A percentile compares a stretch with the other conserved stretches of the same genome.
Conservation (phyloP, 2,329 filamentous ascomycete genomes). For the Colletotrichum tanaceti region DNA sequence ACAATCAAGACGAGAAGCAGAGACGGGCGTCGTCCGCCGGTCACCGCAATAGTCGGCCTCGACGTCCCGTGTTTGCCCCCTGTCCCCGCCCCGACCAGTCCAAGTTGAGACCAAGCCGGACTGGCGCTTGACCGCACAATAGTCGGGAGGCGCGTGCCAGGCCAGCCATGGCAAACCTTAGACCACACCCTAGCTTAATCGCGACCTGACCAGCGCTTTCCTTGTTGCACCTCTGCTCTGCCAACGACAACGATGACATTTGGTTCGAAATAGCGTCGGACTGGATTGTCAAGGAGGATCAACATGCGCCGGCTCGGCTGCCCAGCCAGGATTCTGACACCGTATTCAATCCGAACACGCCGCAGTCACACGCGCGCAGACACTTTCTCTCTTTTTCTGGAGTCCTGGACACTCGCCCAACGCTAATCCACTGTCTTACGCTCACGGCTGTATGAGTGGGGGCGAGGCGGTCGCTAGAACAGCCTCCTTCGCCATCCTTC, state of each 20-base stretch:
- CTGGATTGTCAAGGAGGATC: conserved; percentile 39
- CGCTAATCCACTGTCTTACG: conserved; percentile 13
- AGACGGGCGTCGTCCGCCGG: not conserved
- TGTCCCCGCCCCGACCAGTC: conserved; percentile 39
- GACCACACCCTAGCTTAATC: conserved; percentile 14
- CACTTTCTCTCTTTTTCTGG: too few species aligned
- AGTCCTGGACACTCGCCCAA: not conserved
- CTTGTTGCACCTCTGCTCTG: not conserved
- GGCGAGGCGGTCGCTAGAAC: conserved; percentile 37
- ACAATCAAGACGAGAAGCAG: not conserved
- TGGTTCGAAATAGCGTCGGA: conserved; percentile 36
- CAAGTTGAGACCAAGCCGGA: conserved; percentile 36
- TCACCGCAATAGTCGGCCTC: conserved; percentile 29
- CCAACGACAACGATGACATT: not conserved
- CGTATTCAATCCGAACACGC: conserved; percentile 25
- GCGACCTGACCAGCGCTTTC: not conserved
- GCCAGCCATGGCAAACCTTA: conserved; percentile 6
- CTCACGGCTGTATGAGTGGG: conserved; percentile 30
- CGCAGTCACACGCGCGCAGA: not conserved
- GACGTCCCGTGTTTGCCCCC: conserved; percentile 26
- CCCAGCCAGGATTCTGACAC: not conserved
- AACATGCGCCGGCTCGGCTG: conserved; percentile 27
- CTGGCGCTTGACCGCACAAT: conserved; percentile 40
- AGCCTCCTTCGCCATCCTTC: conserved; percentile 23
- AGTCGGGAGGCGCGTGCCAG: conserved; percentile 38